phyloP scores from a whole-genome alignment of 768 basidiomycete species.

The Lactifluus pinguis region DNA sequence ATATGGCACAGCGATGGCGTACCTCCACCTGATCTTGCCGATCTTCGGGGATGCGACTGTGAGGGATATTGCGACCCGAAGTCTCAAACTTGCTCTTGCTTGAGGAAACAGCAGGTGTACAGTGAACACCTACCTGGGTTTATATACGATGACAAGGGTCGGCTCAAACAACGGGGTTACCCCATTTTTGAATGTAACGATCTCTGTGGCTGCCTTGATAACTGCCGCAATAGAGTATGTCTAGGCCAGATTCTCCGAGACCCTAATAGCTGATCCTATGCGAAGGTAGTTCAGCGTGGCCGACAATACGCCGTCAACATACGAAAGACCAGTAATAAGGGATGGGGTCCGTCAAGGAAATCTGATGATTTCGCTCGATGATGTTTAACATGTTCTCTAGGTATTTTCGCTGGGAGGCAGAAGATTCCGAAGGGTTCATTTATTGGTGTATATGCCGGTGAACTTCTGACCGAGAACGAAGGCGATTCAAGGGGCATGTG shows the following conservation, averaged over 20 bases:
- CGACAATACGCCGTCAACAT: conserved; percentile 55
- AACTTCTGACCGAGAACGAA: conserved; percentile 61
- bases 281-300: conserved; percentile 77
- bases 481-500: conserved; percentile 61
- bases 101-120: conserved; percentile 43
- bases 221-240: conserved; percentile 74
- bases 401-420: conserved; percentile 58
- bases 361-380: background rate
- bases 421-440: conserved; percentile 63
- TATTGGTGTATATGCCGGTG: conserved; percentile 81
- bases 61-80: conserved; percentile 66
- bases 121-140: conserved; percentile 45
- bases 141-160: conserved; percentile 55
- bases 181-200: conserved; percentile 86
- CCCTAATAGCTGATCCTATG: background rate
- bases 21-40: conserved; percentile 49
- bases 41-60: conserved; percentile 64
- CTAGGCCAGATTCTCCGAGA: background rate
- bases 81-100: conserved; percentile 64
- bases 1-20: conserved; percentile 69
- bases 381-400: conserved; percentile 30
- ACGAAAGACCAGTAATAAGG: conserved; percentile 63
- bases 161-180: conserved; percentile 35
- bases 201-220: conserved; percentile 69
- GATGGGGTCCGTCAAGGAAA: conserved; percentile 60